Base-by-base conservation (phyloP, 495 filamentous ascomycete genomes). In the Trichoderma gamsii region DNA sequence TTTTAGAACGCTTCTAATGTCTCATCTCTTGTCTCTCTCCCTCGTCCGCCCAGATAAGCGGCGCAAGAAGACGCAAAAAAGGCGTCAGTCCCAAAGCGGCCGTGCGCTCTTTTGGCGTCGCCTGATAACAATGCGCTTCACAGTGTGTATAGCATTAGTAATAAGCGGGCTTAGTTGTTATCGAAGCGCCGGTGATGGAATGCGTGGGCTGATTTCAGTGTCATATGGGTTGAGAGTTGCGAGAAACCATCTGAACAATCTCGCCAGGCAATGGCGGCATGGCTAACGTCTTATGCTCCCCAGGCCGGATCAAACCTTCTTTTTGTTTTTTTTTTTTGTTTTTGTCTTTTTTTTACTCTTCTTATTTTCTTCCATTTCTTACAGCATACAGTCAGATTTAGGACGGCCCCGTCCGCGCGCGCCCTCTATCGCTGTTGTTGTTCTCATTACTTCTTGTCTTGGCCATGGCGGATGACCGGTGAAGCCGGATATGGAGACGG, bases 131-230 rank as follows among this genome's bases (percentile, higher is more conserved):
- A 52, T 52, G 49, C 49, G 21, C 49, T 23, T 23, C 7, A 7
- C 16, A 51, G 7, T 51, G n/a, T 12, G 12, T 18, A n/a, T 4
- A 15, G 15, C 1, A 49, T 49, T 16, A 59, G 21, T 59, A 27
- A 5, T 27, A 59, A 4, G 51, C 11, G 23, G 23, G 51, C 18
- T 5, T 32, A 25, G 56, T 25, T 11, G 4, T 32, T 12, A 7
- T 23, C 25, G 11, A 18, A 29, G 27, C 29, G 27, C 56, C 56
- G 13, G 9, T n/a, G 51, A 23, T 56, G 51, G 51, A 21, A 32
- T 61, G 25, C 56, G 7, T 61, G 56, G 56, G 56, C 56, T 61
- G 56, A 61, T 61, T 21, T 61, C 56, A 13, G 27, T 61, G 56
- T 61, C 56, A 61, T 12, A 61, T 61, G 56, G 25, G 2, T 61